Evolutionary conservation across 352 stramenopile species (phyloP), one percentile per base, ranked within the genome.

Genomic region (Phytophthora kernoviae): DNA sequence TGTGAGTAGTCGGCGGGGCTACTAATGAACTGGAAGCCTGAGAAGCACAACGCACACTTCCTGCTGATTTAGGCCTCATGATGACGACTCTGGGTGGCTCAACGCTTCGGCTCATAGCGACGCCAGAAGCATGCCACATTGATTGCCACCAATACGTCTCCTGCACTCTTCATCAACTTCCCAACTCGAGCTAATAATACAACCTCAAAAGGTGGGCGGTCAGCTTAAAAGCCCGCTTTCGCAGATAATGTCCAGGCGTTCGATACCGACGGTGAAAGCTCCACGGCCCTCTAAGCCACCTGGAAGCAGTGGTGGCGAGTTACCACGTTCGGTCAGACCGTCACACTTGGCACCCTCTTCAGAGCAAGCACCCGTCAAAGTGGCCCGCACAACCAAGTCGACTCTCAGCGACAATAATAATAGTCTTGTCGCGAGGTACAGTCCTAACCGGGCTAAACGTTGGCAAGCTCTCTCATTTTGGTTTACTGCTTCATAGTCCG

Each of bases 51-150:
- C 40, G 51, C 24, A 62, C 20, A n/a, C 22, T 24, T 22, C 62
- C 52, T 32, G 66, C 62, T 7, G 70, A 63, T 39, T 60, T 62
- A 21, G 66, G 70, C 34, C 70, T 47, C 4, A 60, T 39, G 42
- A 76, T 73, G 21, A 70, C 36, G 43, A 78, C 36, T 50, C 50
- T 54, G 44, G 67, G 67, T 18, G 62, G 57, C 24, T 62, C 57
- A 22, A 52, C 32, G n/a, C 30, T 62, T 21, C 59, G 45, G 14
- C 33, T 57, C 62, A 71, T 67, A 8, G 40, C 12, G 21, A 30
- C 8, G 24, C 24, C 6, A 30, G 24, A 30, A 30, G 24, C 24
- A 30, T 30, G 24, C 34, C 34, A n/a, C n/a, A n/a, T n/a, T n/a
- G n/a, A n/a, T n/a, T n/a, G n/a, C n/a, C n/a, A 30, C 24, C 24